Conservation (phyloP, 176 grass and related monocot genomes). For the Oryza nivara region DNA sequence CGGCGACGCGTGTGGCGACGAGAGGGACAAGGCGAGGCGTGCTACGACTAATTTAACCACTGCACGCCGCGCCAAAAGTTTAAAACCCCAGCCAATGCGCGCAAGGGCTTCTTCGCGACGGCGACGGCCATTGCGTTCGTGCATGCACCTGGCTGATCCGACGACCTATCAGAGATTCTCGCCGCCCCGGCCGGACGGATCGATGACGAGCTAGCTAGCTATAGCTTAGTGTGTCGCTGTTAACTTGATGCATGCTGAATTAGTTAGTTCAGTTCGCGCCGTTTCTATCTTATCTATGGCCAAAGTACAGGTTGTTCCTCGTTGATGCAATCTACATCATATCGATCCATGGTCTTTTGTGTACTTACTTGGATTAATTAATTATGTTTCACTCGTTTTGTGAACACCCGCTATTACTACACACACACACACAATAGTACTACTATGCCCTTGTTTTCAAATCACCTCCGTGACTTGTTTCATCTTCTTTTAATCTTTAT, state of each 20-base stretch:
- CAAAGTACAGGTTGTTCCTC: background rate
- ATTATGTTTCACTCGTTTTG: too few species aligned
- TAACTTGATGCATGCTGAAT: background rate
- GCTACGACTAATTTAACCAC: constrained; percentile 8
- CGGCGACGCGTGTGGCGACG: constrained; percentile 36
- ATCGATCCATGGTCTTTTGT: too few species aligned
- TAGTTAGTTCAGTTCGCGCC: background rate
- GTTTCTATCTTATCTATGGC: background rate
- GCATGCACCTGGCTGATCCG: background rate
- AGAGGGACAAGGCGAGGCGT: constrained; percentile 12
- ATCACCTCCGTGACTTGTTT: too few species aligned
- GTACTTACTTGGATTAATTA: too few species aligned
- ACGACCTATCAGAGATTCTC: background rate
- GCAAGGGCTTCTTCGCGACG: background rate
- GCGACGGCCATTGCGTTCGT: background rate
- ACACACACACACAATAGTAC: too few species aligned
- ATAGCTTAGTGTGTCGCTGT: background rate
- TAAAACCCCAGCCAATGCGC: background rate
- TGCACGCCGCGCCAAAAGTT: background rate
- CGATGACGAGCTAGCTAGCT: background rate
- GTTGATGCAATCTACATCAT: too few species aligned
- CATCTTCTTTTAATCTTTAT: too few species aligned
- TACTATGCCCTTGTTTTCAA: too few species aligned
- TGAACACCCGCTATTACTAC: too few species aligned
- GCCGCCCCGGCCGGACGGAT: background rate